phyloP scores from a whole-genome alignment of 1,284 basidiomycete genomes.

The Cutaneotrichosporon arboriforme region DNA sequence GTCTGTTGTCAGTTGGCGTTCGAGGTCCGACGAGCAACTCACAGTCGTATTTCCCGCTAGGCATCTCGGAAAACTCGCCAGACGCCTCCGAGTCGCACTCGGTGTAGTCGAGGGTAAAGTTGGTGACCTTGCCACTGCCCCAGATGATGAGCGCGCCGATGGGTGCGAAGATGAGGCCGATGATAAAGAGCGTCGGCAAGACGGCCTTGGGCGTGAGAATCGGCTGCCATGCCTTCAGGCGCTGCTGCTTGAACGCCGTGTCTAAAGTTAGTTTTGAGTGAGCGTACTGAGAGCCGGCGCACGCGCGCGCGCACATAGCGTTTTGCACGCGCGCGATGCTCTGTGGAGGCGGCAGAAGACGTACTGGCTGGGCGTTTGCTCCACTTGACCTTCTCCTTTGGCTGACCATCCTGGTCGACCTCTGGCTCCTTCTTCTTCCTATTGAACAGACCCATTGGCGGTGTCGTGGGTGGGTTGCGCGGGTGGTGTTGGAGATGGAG shows the following conservation, averaged over 20 bases:
- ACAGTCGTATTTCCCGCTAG: slow-evolving; percentile 65
- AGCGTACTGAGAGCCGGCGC: background rate
- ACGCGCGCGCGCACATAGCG: no score
- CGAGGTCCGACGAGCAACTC: slow-evolving; percentile 43
- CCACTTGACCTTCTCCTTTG: slow-evolving; percentile 77
- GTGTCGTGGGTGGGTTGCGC: background rate
- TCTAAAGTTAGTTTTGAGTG: slow-evolving; percentile 51
- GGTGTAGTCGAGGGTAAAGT: slow-evolving; percentile 95
- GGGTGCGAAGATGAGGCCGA: slow-evolving; percentile 90
- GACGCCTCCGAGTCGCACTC: slow-evolving; percentile 67
- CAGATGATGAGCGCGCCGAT: slow-evolving; percentile 91
- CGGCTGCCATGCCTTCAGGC: slow-evolving; percentile 99
- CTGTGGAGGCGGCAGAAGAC: slow-evolving; percentile 37
- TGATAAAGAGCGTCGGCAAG: slow-evolving; percentile 88
- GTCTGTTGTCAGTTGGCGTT: slow-evolving; percentile 23
- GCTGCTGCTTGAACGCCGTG: slow-evolving; percentile 99
- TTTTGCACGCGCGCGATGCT: no score
- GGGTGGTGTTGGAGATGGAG: background rate
- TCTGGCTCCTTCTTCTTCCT: slow-evolving; percentile 34
- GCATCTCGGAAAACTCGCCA: slow-evolving; percentile 56
- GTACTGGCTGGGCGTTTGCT: slow-evolving; percentile 82
- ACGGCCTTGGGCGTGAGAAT: slow-evolving; percentile 97
- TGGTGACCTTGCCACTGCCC: slow-evolving; percentile 78
- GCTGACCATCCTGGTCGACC: slow-evolving; percentile 24
- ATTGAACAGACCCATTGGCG: slow-evolving; percentile 42